Evolutionary conservation across 805 yeast species (phyloP), one percentile per base, ranked within the genome.

Genomic region (Phaffomyces thermotolerans): DNA sequence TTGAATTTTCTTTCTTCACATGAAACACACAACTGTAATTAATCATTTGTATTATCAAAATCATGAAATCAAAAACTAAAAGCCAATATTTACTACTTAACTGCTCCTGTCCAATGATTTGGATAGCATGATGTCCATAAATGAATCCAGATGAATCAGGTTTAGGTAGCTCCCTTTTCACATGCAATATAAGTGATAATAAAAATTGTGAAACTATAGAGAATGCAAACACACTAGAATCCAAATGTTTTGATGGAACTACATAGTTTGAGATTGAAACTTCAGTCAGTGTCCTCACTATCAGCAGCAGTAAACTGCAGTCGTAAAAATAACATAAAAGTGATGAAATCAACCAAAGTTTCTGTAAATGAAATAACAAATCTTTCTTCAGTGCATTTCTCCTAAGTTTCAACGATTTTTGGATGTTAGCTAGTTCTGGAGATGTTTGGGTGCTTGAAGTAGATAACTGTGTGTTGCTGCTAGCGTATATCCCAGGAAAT

Each of bases 101-200:
- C 30, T 51, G 56, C 4, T 9, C 7, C 31, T 57, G 52, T 3
- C 62, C 62, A 24, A 58, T 56, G 4, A 46, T 23, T 27, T 58
- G 59, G n/a, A 58, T 22, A 4, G 54, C 48, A 30, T 51, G 55
- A 32, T 58, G 61, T 2, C 62, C 62, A 40, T 51, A 57, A 2
- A 58, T 39, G 39, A 34, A 58, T 5, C 60, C 59, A 36, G 51
- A 57, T 1, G 37, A 41, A 13, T 52, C 42, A 1, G 61, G 54
- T 8, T 40, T 44, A 2, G 61, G 62, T 8, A 58, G 31, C 0
- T 46, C 50, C n/a, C 52, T 23, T 8, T 17, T 8, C 9, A 39
- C 33, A 37, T 58, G 62, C 3, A 42, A 18, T 5, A 42, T 5
- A 0, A 48, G 44, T 20, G 48, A 38, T 12, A 29, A 14, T 2